Evolutionary conservation across 306 rosid species (phyloP).

Genomic region (Glycyrrhiza uralensis): DNA sequence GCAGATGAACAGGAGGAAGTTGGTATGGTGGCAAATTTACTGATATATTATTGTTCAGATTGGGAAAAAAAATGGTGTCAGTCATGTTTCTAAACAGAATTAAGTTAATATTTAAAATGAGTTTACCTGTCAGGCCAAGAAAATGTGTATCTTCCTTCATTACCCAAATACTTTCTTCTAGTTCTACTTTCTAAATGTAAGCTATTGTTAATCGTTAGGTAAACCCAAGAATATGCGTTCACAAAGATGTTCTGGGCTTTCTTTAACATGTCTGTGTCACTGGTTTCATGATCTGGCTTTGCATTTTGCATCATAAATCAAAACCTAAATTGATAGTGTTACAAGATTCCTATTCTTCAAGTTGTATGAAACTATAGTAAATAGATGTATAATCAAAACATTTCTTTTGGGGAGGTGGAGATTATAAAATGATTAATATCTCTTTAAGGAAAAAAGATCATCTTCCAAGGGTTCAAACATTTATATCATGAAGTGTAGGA

Average conservation of each 20-base stretch:
- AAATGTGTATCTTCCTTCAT: neutral
- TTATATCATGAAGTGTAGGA: neutral
- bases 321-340: neutral
- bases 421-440: neutral
- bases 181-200: neutral
- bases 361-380: neutral
- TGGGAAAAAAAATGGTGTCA: constrained; percentile 3
- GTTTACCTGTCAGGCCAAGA: neutral
- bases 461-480: constrained; percentile 9
- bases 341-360: neutral
- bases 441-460: neutral
- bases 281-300: constrained; percentile 16
- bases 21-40: constrained; percentile 59
- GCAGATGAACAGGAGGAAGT: constrained; percentile 98
- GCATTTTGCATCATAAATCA: neutral
- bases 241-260: constrained; percentile 3
- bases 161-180: constrained; percentile 5
- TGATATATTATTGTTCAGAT: constrained; percentile 9
- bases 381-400: neutral
- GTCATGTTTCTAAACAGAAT: neutral
- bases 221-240: neutral
- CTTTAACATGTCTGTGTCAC: neutral
- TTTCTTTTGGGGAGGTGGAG: neutral
- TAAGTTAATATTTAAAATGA: neutral
- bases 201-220: constrained; percentile 9